phyloP scores from a whole-genome alignment of 495 filamentous ascomycete species.

The Cercophora newfieldiana region DNA sequence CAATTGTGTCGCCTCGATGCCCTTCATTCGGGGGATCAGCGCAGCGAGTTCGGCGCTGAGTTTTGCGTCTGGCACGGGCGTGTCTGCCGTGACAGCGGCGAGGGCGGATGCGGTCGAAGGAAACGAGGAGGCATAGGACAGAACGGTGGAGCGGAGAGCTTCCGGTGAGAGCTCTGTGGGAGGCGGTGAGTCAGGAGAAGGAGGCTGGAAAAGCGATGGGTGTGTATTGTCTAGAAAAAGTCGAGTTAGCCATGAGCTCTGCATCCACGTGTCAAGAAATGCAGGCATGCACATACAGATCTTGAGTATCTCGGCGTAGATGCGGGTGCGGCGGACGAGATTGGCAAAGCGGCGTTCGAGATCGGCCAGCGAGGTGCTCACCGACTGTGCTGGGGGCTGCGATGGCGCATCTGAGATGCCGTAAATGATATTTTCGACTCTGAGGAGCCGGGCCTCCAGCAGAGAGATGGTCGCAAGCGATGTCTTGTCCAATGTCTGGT shows the following conservation, averaged over 20 bases:
- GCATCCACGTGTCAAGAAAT: background rate
- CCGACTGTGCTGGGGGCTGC: constrained; percentile 43
- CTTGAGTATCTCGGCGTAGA: constrained; percentile 51
- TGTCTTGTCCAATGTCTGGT: constrained; percentile 50
- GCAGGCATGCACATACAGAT: constrained; percentile 39
- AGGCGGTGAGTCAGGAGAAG: constrained; percentile 29
- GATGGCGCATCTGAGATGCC: constrained; percentile 37
- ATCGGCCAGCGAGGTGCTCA: constrained; percentile 56
- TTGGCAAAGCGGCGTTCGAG: constrained; percentile 59
- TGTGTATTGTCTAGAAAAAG: constrained; percentile 41
- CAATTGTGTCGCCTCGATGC: constrained; percentile 63
- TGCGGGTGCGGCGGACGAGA: constrained; percentile 42
- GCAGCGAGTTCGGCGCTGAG: constrained; percentile 66
- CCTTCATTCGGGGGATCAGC: constrained; percentile 69
- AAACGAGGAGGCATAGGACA: constrained; percentile 72
- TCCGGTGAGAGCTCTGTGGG: constrained; percentile 46
- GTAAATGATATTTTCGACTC: constrained; percentile 72
- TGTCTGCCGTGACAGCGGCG: constrained; percentile 70
- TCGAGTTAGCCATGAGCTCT: constrained; percentile 14
- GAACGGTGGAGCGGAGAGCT: constrained; percentile 64
- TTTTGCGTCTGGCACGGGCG: constrained; percentile 69
- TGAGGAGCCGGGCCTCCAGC: constrained; percentile 72
- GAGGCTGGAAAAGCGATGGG: constrained; percentile 49
- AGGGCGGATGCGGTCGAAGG: constrained; percentile 76
- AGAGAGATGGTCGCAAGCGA: constrained; percentile 67